Conservation (phyloP, 2,329 filamentous ascomycete genomes). For the Stachybotrys echinatus region DNA sequence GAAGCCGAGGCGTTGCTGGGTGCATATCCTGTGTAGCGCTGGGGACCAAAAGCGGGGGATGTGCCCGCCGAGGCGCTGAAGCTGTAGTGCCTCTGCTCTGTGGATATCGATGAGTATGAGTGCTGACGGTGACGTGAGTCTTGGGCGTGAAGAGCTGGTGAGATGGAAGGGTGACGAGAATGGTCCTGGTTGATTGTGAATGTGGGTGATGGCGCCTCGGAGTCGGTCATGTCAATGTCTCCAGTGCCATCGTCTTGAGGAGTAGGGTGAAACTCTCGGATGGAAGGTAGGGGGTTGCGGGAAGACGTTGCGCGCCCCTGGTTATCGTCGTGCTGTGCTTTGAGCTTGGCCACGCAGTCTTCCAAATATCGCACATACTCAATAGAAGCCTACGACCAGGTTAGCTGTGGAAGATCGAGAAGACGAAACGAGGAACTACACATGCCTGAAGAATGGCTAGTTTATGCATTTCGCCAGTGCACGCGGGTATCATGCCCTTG, state of each 20-base stretch:
- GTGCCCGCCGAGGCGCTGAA: constrained; percentile 43
- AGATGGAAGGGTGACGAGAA: constrained; percentile 43
- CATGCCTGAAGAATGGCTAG: constrained; percentile 85
- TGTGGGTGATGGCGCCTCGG: constrained; percentile 42
- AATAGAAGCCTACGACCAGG: constrained; percentile 68
- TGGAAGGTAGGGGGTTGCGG: constrained; percentile 25
- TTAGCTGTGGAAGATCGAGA: constrained; percentile 6
- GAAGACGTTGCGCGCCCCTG: constrained; percentile 18
- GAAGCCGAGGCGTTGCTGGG: constrained; percentile 36
- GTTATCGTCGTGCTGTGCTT: constrained; percentile 46
- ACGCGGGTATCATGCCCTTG: constrained; percentile 94
- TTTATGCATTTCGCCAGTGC: constrained; percentile 97
- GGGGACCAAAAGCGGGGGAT: constrained; percentile 55
- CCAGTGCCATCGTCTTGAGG: constrained; percentile 33
- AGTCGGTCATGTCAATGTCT: constrained; percentile 59
- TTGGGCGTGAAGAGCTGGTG: constrained; percentile 44
- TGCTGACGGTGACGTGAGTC: constrained; percentile 39
- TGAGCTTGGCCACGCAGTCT: constrained; percentile 76
- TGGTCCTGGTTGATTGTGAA: constrained; percentile 27
- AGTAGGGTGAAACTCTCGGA: constrained; percentile 32
- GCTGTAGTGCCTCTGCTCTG: constrained; percentile 45
- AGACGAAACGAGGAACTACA: constrained; percentile 3
- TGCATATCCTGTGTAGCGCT: constrained; percentile 29
- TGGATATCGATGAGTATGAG: constrained; percentile 50
- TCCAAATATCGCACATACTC: constrained; percentile 95